Evolutionary conservation across 2,329 filamentous ascomycete species (phyloP).

Genomic region (Neofusicoccum kwambonambiense): DNA sequence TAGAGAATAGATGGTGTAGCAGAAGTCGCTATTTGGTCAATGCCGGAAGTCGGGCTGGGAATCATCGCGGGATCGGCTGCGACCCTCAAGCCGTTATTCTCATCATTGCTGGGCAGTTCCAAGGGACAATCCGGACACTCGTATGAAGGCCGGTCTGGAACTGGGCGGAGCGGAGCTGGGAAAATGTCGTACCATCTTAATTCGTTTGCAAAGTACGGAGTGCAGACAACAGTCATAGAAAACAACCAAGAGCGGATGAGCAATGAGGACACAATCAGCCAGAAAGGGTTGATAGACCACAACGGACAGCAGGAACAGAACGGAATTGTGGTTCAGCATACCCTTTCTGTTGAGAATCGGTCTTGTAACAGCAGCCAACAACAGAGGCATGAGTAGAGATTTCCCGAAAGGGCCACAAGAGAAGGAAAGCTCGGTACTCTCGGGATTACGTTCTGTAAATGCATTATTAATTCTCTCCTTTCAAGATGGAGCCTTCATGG

Average conservation of each 20-base stretch:
- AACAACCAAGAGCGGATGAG: neutral
- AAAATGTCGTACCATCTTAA: neutral
- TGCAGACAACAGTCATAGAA: neutral
- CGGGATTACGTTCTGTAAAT: neutral
- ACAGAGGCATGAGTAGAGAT: no score
- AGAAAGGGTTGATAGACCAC: neutral
- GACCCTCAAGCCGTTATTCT: neutral
- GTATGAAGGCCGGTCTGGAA: neutral
- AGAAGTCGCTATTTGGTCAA: neutral
- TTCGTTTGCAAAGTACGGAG: neutral
- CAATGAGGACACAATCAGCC: slow-evolving; percentile 1
- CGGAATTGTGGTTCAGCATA: neutral
- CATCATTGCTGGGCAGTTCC: neutral
- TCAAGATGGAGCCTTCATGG: neutral
- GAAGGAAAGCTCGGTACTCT: no score
- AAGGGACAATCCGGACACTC: neutral
- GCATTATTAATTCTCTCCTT: neutral
- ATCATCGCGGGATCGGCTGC: neutral
- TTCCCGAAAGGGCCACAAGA: no score
- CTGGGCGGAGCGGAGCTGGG: neutral
- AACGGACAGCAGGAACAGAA: neutral
- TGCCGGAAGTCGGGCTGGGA: neutral
- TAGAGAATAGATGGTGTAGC: neutral
- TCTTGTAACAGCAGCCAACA: neutral
- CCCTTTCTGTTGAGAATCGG: neutral